Base-by-base conservation (phyloP, 371 early-diverging fungal genomes). In the Apophysomyces variabilis region DNA sequence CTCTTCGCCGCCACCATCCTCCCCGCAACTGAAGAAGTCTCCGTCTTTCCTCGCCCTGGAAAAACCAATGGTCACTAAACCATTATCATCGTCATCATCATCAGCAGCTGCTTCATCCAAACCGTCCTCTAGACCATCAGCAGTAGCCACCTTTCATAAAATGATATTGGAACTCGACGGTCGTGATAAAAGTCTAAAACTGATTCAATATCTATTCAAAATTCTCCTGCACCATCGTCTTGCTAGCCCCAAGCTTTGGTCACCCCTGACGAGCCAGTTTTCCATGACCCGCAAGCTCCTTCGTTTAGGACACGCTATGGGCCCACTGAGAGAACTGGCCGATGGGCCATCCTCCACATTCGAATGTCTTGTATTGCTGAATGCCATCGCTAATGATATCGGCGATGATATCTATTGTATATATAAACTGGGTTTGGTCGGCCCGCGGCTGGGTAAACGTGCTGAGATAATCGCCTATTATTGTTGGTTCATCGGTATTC, bases 181-280 rank as follows among this genome's bases (percentile, higher is more conserved):
- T 21, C 85, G 93, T n/a, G 94, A 94, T 82, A 94, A 94, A 70
- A 74, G 82, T n/a, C 80, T 94, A 62, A 94, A 94, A 65, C 70
- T 87, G n/a, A 67, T 90, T 37, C 93, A 94, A 67, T 94, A 94
- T 70, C 71, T 84, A 41, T 78, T 88, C 69, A 93, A 93, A 63
- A 73, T 91, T 8, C 68, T 89, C 11, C 70, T 92, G 21, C 77
- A 87, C 46, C 68, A 86, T 8, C 64, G 77, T 9, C 66, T 78
- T 16, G 68, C 80, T 8, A 61, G 71, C 32, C 62, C 77, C 14
- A 78, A 81, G 56, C 71, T 83, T 5, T 72, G 87, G 69, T 76
- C 80, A 13, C 76, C 80, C 18, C 69, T 91, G 44, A 84, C 88
- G 11, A 85, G 88, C 32, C 84, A 90, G 16, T 87, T 93, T 60